Base-by-base conservation (phyloP, 2,329 filamentous ascomycete species). In the Apiospora rasikravindrae region DNA sequence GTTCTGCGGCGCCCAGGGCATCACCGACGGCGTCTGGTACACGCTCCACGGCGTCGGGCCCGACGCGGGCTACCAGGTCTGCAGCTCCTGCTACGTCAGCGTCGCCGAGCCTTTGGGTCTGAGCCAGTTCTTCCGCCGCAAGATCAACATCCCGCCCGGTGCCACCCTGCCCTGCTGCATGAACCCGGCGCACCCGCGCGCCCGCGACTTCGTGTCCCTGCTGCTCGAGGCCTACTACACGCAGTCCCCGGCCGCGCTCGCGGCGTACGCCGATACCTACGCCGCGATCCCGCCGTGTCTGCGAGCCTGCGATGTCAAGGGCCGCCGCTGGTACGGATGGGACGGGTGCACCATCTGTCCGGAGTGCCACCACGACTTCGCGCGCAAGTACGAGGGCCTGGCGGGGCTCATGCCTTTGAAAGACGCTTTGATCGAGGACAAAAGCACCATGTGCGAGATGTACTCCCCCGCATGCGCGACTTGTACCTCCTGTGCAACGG, bases 401-500 rank as follows among this genome's bases (percentile, higher is more conserved):
- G 81, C 81, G 13, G 44, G 73, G 37, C 71, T 73, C 1, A 83
- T 83, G 76, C 74, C 74, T 1, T 73, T 83, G 22, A 75, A 74
- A 1, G 78, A 80, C 6, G 68, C 71, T 2, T 45, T 71, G 1
- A 73, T 77, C 0, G 64, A 76, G 16, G 72, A 72, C 70, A 22
- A 7, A 37, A 37, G 33, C 8, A 14, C 75, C 2, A 81, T 83
- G 76, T 84, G 83, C 73, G 81, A 83, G 66, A 73, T 83, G 61
- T 84, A 82, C 71, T 82, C 81, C 76, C 78, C 33, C 81, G 81
- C 14, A 83, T 84, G 79, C 80, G 83, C 8, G 67, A 72, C 0
- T 68, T 82, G 0, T 83, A 82, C 73, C 71, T 70, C 1, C 75
- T 80, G 33, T 81, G 81, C 2, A 4, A 73, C 45, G 75, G 78